Percentiles rank a stretch among this genome's conserved stretches.
Conservation (phyloP, 257 asterid species). For the Solanum phureja region DNA sequence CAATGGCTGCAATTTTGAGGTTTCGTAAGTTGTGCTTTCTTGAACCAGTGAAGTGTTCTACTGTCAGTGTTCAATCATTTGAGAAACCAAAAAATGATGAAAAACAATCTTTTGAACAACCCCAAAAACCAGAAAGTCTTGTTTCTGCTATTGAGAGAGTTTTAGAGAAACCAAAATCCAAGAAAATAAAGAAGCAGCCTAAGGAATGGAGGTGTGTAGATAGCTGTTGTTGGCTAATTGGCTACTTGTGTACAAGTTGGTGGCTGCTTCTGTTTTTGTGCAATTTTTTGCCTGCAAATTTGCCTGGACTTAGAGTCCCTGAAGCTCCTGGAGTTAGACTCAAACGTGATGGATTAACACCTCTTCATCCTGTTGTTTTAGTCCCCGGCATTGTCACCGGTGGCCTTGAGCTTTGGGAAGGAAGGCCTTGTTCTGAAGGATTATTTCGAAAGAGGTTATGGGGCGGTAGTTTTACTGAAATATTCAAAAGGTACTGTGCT, state of each 20-base stretch:
- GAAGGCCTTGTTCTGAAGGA: conserved; percentile 74
- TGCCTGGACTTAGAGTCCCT: conserved; percentile 27
- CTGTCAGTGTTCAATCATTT: conserved; percentile 6
- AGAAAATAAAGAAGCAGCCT: conserved; percentile 11
- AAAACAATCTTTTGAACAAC: background rate
- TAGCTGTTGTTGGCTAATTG: conserved; percentile 56
- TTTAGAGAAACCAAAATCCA: background rate
- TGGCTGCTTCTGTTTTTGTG: conserved; percentile 49
- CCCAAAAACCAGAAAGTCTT: background rate
- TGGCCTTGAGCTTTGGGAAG: conserved; percentile 95
- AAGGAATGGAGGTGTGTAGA: conserved; percentile 63
- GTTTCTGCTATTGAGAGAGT: background rate
- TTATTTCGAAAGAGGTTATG: conserved; percentile 72
- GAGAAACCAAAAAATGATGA: conserved; percentile 2
- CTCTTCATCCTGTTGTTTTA: conserved; percentile 66
- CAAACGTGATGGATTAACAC: conserved; percentile 43
- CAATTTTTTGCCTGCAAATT: conserved; percentile 35
- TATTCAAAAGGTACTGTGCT: conserved; percentile 54
- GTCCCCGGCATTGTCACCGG: conserved; percentile 95
- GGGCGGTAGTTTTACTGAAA: conserved; percentile 77
- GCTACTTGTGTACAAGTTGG: conserved; percentile 67
- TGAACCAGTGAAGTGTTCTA: conserved; percentile 29
- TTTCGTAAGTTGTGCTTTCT: conserved; percentile 57
- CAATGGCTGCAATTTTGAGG: conserved; percentile 45
- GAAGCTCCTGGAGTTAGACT: conserved; percentile 62